These are phyloP conservation scores for Castanea sativa DNA, from an alignment of 306 rosid species.

Conservation along the genomic window DNA sequence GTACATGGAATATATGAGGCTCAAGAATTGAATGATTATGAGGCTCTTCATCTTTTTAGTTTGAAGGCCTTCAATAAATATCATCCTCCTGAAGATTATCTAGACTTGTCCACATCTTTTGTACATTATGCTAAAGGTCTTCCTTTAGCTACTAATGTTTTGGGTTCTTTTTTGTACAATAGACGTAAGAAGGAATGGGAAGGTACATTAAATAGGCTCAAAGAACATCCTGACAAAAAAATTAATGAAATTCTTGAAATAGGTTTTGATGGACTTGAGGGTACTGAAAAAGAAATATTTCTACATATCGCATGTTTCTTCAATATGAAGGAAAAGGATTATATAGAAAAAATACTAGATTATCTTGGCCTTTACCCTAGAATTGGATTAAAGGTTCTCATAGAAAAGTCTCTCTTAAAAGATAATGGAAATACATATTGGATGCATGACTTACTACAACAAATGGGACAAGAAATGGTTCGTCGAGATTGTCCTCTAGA, in stretches of 20 bases:
- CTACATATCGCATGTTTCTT: constrained; percentile 34
- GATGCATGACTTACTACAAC: too few relatives aligned
- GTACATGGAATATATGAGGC: background rate
- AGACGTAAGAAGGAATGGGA: constrained; percentile 28
- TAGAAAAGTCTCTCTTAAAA: constrained; percentile 34
- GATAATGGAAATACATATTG: accelerated
- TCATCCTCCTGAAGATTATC: constrained; percentile 21
- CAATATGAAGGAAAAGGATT: constrained; percentile 24
- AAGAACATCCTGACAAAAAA: background rate
- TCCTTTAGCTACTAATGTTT: constrained; percentile 34
- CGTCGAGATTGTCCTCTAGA: too few relatives aligned
- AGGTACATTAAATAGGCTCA: constrained; percentile 14
- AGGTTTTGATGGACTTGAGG: constrained; percentile 27
- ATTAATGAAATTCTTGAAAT: constrained; percentile 18
- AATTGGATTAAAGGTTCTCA: constrained; percentile 31
- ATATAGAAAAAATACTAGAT: constrained; percentile 22
- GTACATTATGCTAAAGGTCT: constrained; percentile 28
- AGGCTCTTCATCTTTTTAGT: constrained; percentile 29
- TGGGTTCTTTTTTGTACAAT: constrained; percentile 26
- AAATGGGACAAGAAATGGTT: too few relatives aligned
- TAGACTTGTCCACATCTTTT: constrained; percentile 17
- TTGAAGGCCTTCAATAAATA: constrained; percentile 28
- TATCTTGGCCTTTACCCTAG: constrained; percentile 20
- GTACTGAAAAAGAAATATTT: constrained; percentile 8
- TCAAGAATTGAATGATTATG: background rate